Conservation (phyloP, 2,329 filamentous ascomycete species). For the Boeremia exigua region DNA sequence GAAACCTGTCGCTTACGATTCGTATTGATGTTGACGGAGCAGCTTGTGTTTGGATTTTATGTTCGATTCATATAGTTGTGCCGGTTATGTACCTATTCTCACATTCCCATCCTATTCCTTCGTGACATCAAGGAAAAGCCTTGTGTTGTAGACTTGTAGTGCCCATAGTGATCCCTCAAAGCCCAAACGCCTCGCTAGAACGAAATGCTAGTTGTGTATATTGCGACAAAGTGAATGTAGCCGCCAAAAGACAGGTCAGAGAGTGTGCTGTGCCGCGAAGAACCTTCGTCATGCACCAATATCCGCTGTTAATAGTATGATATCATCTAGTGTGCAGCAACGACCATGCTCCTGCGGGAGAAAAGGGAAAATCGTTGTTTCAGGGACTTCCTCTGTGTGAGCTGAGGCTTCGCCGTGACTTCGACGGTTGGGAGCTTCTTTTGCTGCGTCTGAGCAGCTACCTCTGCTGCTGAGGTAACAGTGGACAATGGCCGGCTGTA, state of each 20-base stretch:
- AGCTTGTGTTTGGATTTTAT: conserved; percentile 1
- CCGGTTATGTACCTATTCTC: not conserved
- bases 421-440: conserved; percentile 12
- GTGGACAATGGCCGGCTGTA: conserved; percentile 13
- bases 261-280: not conserved
- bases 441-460: not conserved
- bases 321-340: conserved; percentile 15
- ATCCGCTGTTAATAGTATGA: not conserved
- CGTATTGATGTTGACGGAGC: not conserved
- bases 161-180: not conserved
- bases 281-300: not conserved
- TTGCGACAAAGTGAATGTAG: conserved; percentile 7
- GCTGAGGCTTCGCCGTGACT: not conserved
- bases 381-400: conserved; percentile 3
- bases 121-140: conserved; percentile 2
- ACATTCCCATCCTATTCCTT: not conserved
- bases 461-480: not conserved
- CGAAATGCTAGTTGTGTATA: conserved; percentile 12
- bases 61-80: conserved; percentile 1
- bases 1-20: conserved; percentile 7
- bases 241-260: not conserved
- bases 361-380: conserved; percentile 19
- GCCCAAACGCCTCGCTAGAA: conserved; percentile 13
- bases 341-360: conserved; percentile 14
- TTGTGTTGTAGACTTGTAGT: conserved; percentile 1